Evolutionary conservation across 371 early-diverging fungal species (phyloP).

Genomic region (Sporodiniella umbellata): DNA sequence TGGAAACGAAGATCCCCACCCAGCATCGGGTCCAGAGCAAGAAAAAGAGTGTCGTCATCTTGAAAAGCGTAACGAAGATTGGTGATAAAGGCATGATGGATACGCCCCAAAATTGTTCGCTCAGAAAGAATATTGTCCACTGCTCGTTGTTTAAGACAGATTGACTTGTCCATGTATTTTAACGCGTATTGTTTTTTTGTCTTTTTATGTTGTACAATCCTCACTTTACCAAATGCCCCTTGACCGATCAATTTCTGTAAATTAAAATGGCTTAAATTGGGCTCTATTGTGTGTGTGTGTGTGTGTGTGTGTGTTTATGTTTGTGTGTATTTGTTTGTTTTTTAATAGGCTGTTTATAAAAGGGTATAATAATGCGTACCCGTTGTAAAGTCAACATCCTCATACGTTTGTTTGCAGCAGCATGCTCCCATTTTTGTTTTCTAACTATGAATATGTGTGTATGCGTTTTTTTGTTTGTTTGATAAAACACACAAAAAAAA

Average conservation of each 20-base stretch:
- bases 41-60: conserved; percentile 73
- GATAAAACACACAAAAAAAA: too few relatives aligned
- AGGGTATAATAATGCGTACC: too few relatives aligned
- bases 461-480: too few relatives aligned
- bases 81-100: conserved; percentile 46
- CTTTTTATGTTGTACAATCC: conserved; percentile 78
- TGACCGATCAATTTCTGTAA: conserved; percentile 62
- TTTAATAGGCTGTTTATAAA: too few relatives aligned
- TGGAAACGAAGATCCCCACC: conserved; percentile 87
- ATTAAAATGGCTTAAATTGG: conserved; percentile 61
- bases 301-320: too few relatives aligned
- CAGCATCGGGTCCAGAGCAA: conserved; percentile 72
- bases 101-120: conserved; percentile 41
- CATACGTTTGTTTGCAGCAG: neutral
- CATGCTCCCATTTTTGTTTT: neutral
- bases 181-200: conserved; percentile 51
- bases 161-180: conserved; percentile 53
- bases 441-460: too few relatives aligned
- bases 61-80: conserved; percentile 76
- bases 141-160: conserved; percentile 49
- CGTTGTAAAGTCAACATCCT: neutral
- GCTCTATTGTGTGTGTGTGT: conserved; percentile 6
- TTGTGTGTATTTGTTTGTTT: too few relatives aligned
- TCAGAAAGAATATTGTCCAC: conserved; percentile 51
- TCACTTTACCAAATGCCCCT: conserved; percentile 74